Base-by-base conservation (phyloP, 805 yeast species). In the Yamadazyma akitaensis region DNA sequence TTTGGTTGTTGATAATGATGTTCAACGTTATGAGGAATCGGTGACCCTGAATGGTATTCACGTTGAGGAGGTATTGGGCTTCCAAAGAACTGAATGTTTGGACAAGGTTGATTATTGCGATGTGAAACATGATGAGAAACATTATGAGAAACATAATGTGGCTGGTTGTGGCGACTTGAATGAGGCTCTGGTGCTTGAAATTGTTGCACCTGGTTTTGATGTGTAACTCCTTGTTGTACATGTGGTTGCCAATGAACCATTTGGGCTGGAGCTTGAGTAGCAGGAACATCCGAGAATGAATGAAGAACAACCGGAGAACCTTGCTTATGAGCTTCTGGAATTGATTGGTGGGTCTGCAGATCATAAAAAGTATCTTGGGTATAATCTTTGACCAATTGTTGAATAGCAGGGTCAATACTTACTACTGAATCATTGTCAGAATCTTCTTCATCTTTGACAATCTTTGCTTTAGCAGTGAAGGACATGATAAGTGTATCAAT, bases 401-500 rank as follows among this genome's bases (percentile, higher is more conserved):
- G 40, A 11, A 52, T 33, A 5, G 31, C 49, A 2, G 51, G 21
- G 40, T 52, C 55, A 12, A 52, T 39, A 36, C 39, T 40, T 13
- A 49, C 46, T 7, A 45, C 5, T 7, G 53, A 49, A 9, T 25
- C 49, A 8, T 28, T 38, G 46, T 52, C 51, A n/a, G 40, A 31
- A 10, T 13, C 30, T 6, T 17, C 49, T 13, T 34, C 37, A 41
- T 49, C 50, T 10, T 38, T 21, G 3, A n/a, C 21, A n/a, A 42
- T 34, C 5, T 25, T 31, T 9, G 14, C 17, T 3, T 21, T n/a
- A 11, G 28, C 13, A 12, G 31, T 31, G 13, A 26, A 19, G 48
- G 48, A 44, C 53, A 53, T 46, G 8, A 50, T 25, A 12, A 50
- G 31, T 9, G 51, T 46, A 24, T 37, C 40, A 3, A 37, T 11